Percentiles rank a stretch among this genome's conserved stretches.
Evolutionary conservation across 371 early-diverging fungal species (phyloP).

Genomic region (Apophysomyces sp.): DNA sequence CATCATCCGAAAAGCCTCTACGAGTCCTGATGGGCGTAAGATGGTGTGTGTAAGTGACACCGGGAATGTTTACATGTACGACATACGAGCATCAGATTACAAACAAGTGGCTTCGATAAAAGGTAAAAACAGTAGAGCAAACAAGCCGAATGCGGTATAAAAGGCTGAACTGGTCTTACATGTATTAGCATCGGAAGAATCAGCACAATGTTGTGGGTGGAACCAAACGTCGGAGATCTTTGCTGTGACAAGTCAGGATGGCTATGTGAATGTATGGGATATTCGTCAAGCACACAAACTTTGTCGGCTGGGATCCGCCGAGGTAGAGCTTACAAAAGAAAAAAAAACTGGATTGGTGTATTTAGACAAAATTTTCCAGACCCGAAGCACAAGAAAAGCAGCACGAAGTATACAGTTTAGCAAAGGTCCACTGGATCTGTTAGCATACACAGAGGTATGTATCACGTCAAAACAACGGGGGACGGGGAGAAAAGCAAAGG

Average conservation of each 20-base stretch:
- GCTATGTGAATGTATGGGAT: conserved; percentile 69
- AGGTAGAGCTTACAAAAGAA: conserved; percentile 7
- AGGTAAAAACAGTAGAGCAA: conserved; percentile 12
- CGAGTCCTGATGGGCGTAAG: conserved; percentile 79
- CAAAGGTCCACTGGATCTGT: conserved; percentile 24
- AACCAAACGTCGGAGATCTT: conserved; percentile 70
- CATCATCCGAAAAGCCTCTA: conserved; percentile 44
- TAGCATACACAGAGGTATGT: conserved; percentile 19
- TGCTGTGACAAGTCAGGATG: conserved; percentile 81
- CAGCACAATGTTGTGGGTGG: conserved; percentile 65
- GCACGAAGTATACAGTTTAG: conserved; percentile 24
- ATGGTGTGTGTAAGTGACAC: conserved; percentile 86
- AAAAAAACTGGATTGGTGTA: background rate
- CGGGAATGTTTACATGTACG: conserved; percentile 75
- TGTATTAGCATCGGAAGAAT: conserved; percentile 25
- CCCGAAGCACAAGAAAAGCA: conserved; percentile 18
- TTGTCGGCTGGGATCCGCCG: conserved; percentile 25
- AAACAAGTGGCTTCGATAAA: conserved; percentile 53
- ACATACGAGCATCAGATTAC: conserved; percentile 63
- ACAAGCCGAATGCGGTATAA: no score
- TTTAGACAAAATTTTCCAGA: background rate
- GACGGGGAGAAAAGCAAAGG: background rate
- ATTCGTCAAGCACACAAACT: conserved; percentile 52
- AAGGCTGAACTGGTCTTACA: no score
- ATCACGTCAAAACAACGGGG: no score